Percentiles rank a stretch among this genome's conserved stretches.
Conservation (phyloP, 345 rosid species). For the Salix dunnii region DNA sequence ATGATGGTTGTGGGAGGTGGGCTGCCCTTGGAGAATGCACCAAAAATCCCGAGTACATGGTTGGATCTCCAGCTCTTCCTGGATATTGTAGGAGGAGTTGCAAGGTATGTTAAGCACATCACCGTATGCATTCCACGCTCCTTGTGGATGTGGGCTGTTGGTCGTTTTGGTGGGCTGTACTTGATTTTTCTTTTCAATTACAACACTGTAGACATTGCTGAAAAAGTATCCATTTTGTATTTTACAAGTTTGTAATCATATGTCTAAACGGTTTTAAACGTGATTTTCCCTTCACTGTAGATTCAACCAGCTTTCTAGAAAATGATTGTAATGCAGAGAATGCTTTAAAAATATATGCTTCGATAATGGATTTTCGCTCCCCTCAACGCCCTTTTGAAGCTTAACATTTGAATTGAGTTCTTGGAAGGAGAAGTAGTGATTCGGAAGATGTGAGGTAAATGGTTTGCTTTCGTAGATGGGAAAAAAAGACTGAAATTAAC, state of each 20-base stretch:
- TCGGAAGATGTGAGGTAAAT: background rate
- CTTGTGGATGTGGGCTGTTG: too few species aligned
- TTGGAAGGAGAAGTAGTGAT: background rate
- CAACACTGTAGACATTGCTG: background rate
- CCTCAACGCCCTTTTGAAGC: too few species aligned
- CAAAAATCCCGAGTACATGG: conserved; percentile 81
- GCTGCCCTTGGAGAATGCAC: conserved; percentile 87
- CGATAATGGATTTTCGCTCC: background rate
- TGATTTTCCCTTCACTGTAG: background rate
- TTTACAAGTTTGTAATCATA: background rate
- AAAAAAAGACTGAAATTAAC: too few species aligned
- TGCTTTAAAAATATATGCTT: background rate
- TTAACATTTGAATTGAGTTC: too few species aligned
- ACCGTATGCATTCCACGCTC: conserved; percentile 17
- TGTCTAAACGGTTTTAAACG: background rate
- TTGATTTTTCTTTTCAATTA: background rate
- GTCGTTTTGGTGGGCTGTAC: background rate
- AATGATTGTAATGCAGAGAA: background rate
- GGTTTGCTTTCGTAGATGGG: too few species aligned
- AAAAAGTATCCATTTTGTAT: background rate
- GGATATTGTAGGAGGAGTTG: conserved; percentile 89
- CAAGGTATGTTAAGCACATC: conserved; percentile 55
- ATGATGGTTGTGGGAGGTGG: conserved; percentile 86
- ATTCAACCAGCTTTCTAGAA: background rate
- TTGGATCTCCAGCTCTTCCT: conserved; percentile 70